A percentile compares a stretch with the other conserved stretches of the same genome.
Evolutionary conservation across 1,284 basidiomycete genomes (phyloP).

Genomic region (Ganoderma resinaceum): DNA sequence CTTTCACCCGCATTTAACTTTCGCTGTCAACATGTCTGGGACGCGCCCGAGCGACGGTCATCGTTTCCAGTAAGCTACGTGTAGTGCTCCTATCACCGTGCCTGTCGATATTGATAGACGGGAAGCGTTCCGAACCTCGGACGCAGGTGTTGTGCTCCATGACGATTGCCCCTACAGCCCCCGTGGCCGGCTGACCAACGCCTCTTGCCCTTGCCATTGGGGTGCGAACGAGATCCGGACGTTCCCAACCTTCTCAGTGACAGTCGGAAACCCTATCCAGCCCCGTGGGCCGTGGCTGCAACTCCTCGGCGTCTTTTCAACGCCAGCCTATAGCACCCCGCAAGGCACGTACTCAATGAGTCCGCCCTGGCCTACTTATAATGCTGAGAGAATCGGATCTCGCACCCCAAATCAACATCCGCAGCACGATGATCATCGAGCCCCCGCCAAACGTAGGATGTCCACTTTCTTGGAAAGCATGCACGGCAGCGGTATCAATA

Average conservation of each 20-base stretch:
- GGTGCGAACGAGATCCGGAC: background rate
- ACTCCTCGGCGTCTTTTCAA: background rate
- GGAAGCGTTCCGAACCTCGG: background rate
- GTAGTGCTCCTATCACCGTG: background rate
- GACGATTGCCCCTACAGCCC: background rate
- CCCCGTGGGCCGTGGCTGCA: conserved; percentile 1
- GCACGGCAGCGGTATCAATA: background rate
- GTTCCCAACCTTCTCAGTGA: background rate
- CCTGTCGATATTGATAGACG: conserved; percentile 4
- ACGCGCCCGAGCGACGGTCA: background rate
- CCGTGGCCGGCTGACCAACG: conserved; percentile 1
- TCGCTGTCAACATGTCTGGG: background rate
- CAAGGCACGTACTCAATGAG: conserved; percentile 5
- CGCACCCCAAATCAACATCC: background rate
- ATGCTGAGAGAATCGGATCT: background rate
- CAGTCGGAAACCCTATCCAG: background rate
- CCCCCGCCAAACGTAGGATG: background rate
- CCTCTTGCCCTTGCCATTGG: background rate
- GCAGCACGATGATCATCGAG: background rate
- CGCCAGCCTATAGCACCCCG: conserved; percentile 9
- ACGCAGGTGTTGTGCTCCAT: background rate
- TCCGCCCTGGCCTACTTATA: background rate
- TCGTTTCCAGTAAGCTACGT: background rate
- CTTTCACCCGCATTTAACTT: background rate
- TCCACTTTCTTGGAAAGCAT: background rate